Conservation (phyloP, 768 basidiomycete genomes). For the Leccinum incarnatum region DNA sequence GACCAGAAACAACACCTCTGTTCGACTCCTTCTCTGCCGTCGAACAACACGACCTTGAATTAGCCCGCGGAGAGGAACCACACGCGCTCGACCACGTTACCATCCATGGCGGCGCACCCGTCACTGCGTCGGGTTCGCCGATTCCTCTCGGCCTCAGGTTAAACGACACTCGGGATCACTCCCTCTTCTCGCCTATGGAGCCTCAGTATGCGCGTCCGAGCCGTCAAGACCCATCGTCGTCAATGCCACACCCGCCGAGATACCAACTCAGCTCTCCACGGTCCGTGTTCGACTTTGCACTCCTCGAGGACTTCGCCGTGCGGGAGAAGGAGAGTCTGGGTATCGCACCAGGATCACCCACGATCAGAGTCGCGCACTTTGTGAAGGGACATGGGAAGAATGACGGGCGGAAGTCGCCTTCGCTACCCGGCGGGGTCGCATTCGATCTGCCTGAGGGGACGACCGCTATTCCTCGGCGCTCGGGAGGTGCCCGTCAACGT, state of each 20-base stretch:
- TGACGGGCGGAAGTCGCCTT: slow-evolving; percentile 5
- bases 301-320: slow-evolving; percentile 74
- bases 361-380: slow-evolving; percentile 11
- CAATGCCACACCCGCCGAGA: slow-evolving; percentile 54
- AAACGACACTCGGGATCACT: slow-evolving; percentile 47
- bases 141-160: slow-evolving; percentile 35
- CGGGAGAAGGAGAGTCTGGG: slow-evolving; percentile 68
- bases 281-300: slow-evolving; percentile 66
- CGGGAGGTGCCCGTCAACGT: slow-evolving; percentile 59
- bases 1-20: slow-evolving; percentile 28
- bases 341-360: slow-evolving; percentile 39
- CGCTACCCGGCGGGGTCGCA: background rate
- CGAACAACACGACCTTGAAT: slow-evolving; percentile 47
- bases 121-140: background rate
- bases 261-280: slow-evolving; percentile 62
- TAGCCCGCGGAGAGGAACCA: slow-evolving; percentile 35
- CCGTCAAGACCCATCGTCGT: slow-evolving; percentile 25
- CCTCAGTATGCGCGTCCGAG: slow-evolving; percentile 24
- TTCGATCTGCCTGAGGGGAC: slow-evolving; percentile 15
- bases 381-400: slow-evolving; percentile 10
- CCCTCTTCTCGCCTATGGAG: slow-evolving; percentile 36
- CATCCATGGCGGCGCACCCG: slow-evolving; percentile 9
- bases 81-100: slow-evolving; percentile 11
- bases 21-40: slow-evolving; percentile 46
- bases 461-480: slow-evolving; percentile 12